Base-by-base conservation (phyloP, 257 asterid genomes). In the Gardenia jasminoides region DNA sequence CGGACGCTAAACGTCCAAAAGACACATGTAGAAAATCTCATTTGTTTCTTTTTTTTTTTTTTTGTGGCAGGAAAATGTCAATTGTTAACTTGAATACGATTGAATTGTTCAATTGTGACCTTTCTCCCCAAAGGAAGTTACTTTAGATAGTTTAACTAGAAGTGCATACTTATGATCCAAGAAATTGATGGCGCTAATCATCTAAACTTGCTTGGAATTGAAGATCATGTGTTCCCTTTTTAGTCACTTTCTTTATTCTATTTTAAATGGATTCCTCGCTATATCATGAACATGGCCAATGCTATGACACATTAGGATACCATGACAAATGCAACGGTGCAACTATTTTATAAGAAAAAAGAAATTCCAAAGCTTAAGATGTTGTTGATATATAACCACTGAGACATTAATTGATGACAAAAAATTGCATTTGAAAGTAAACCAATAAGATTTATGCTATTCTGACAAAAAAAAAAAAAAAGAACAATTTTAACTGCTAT, bases 81-180 rank as follows among this genome's bases (percentile, higher is more conserved):
- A 62, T 62, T 62, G 39, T 62, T 26, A n/a, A 61, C 31, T 33
- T 56, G 7, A 22, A 61, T 2, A 10, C 36, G 4, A 26, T 62
- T 28, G 19, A 62, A 62, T 10, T 10, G 6, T 11, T 62, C 67
- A 71, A 5, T n/a, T 71, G 20, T 52, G 64, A 33, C 19, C 28
- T 52, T 36, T 52, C 36, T 28, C 46, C 24, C 11, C 59, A 26
- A 46, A 71, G 41, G 43, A 71, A 16, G 26, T 17, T 2, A 19
- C 30, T 7, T 16, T 31, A 24, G 56, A 17, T 48, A 36, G 69
- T 31, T 28, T 44, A 48, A 7, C 48, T 2, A 4, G 20, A 56
- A 24, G 24, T n/a, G 31, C 59, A 52, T 1, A 62, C 62, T 64
- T 62, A 20, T 67, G 80, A 67, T 66, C 47, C 56, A 77, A 66